Conservation (phyloP, 2,329 filamentous ascomycete genomes). For the Pseudogymnoascus sp. region DNA sequence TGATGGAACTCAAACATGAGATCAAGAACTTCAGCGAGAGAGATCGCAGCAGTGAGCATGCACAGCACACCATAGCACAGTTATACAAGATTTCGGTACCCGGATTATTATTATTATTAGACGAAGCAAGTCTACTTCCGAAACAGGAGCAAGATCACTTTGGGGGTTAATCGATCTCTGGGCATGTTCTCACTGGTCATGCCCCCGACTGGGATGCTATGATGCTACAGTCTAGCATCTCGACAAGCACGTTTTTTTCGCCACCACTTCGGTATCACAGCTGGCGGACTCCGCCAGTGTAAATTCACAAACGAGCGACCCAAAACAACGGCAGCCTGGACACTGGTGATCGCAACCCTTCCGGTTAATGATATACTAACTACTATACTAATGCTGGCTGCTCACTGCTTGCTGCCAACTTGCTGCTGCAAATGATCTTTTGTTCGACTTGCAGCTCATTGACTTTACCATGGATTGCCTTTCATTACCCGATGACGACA, state of each 20-base stretch:
- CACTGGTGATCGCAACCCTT: conserved; percentile 3
- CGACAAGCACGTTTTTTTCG: background rate
- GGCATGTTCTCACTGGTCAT: background rate
- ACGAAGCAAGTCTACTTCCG: background rate
- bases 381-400: conserved; percentile 42
- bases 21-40: conserved; percentile 28
- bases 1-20: conserved; percentile 16
- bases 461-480: conserved; percentile 8
- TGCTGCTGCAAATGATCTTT: conserved; percentile 21
- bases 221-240: background rate
- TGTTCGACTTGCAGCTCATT: conserved; percentile 17
- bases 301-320: background rate
- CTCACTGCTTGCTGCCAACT: conserved; percentile 49
- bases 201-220: background rate
- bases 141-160: background rate
- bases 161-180: background rate
- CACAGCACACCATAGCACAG: conserved; percentile 21
- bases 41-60: conserved; percentile 47
- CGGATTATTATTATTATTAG: too few relatives aligned
- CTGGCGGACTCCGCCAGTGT: background rate
- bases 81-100: background rate
- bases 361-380: conserved; percentile 1
- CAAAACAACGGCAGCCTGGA: background rate
- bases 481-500: conserved; percentile 5
- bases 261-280: background rate